These are phyloP conservation scores for Neobulgaria alba DNA, from an alignment of 2,329 filamentous ascomycete species.

Conservation along the genomic window DNA sequence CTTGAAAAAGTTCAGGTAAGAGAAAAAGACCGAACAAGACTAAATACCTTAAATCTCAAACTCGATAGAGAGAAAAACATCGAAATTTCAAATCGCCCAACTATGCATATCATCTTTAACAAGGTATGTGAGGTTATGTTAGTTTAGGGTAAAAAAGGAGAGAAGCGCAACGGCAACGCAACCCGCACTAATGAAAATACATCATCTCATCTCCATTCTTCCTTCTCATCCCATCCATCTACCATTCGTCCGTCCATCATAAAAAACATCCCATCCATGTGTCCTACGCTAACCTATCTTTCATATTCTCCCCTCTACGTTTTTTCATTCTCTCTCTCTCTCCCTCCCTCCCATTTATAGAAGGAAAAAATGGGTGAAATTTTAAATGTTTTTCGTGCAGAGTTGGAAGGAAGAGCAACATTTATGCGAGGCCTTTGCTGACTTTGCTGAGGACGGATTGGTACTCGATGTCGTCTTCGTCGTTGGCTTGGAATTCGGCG, in stretches of 20 bases:
- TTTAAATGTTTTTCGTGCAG: no score
- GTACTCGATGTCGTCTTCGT: constrained; percentile 73
- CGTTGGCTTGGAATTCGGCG: constrained; percentile 75
- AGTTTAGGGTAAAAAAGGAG: no score
- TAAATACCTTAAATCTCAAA: no score
- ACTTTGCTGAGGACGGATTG: constrained; percentile 59
- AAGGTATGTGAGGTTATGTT: no score
- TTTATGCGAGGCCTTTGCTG: constrained; percentile 51
- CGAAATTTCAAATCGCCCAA: constrained; percentile 15
- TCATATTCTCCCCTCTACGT: no score
- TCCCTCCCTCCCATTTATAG: constrained; percentile 1
- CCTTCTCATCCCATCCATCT: no score
- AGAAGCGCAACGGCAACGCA: constrained; percentile 21
- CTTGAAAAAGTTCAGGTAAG: no score
- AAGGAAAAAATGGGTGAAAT: neutral
- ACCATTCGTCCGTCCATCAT: no score
- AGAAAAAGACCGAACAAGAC: no score
- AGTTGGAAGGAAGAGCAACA: neutral
- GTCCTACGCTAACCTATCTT: no score
- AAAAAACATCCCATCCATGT: no score
- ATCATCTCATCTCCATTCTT: constrained; percentile 3
- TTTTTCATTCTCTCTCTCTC: constrained; percentile 5
- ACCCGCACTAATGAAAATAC: constrained; percentile 23
- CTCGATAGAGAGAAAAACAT: no score
- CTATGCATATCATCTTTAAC: constrained; percentile 23